A percentile compares a stretch with the other conserved stretches of the same genome.
These are phyloP conservation scores for Melanogaster broomeanus DNA, from an alignment of 768 basidiomycete species.

Conservation along the genomic window DNA sequence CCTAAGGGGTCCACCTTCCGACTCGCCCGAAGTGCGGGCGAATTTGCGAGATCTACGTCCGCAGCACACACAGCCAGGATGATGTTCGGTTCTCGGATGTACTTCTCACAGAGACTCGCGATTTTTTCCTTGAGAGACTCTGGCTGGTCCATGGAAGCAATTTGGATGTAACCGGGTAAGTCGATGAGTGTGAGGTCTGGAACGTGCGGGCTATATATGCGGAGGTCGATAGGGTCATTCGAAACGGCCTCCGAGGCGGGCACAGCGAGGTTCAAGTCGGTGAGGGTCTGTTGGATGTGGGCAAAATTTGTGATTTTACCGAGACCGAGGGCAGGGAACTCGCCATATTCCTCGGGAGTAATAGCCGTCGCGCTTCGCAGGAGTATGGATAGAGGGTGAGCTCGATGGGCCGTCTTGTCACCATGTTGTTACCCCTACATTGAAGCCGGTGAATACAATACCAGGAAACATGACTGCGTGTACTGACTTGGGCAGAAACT, in stretches of 20 bases:
- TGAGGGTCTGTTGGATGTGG: slow-evolving; percentile 89
- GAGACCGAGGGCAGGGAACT: slow-evolving; percentile 88
- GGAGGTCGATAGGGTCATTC: slow-evolving; percentile 92
- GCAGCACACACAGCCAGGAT: slow-evolving; percentile 98
- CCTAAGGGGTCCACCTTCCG: slow-evolving; percentile 94
- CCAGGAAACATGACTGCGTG: background rate
- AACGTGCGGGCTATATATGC: slow-evolving; percentile 93
- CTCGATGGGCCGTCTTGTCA: slow-evolving; percentile 96
- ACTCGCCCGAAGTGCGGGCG: slow-evolving; percentile 91
- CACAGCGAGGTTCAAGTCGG: slow-evolving; percentile 93
- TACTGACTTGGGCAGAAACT: slow-evolving; percentile 95
- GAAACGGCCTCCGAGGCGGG: slow-evolving; percentile 90
- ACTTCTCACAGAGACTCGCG: slow-evolving; percentile 84
- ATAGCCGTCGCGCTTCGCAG: slow-evolving; percentile 51
- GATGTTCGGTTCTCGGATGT: slow-evolving; percentile 99
- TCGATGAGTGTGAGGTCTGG: slow-evolving; percentile 98
- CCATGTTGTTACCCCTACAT: slow-evolving; percentile 96
- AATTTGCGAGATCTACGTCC: slow-evolving; percentile 98
- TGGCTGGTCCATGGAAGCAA: slow-evolving; percentile 93
- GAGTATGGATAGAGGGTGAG: slow-evolving; percentile 95
- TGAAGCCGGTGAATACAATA: background rate
- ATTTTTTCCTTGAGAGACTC: slow-evolving; percentile 95
- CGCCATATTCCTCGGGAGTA: slow-evolving; percentile 78
- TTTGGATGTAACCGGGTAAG: slow-evolving; percentile 96
- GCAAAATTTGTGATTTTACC: slow-evolving; percentile 90